Base-by-base conservation (phyloP, 257 asterid species). In the Solanum chmielewskii region DNA sequence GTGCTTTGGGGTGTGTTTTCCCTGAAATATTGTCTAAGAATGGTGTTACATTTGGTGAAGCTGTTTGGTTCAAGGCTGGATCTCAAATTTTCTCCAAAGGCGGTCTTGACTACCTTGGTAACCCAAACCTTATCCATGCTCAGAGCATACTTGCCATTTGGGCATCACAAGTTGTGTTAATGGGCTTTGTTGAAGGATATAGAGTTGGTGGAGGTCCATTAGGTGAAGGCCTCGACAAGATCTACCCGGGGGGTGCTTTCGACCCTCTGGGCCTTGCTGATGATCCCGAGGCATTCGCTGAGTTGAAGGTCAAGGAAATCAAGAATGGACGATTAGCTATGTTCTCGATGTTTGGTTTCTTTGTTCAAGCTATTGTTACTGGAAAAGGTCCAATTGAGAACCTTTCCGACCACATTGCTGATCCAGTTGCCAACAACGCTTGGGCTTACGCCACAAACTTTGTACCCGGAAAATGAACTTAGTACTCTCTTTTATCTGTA, bases 61-160 rank as follows among this genome's bases (percentile, higher is more conserved):
- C 98, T 4, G 96, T 96, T 5, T 95, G 98, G 98, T 96, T 96
- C 93, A 96, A 96, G 90, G 99, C 98, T 20, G 99, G 99, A 11
- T 71, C 99, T 2, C 99, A 96, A n/a, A 96, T 96, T 90, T 96
- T 96, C 92, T 92, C 98, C 0, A 98, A 95, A 86, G 99, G 99
- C 4, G 99, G 98, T 18, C 93, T 95, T 3, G 94, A 95, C 90
- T 96, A 96, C 62, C 86, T 96, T 73, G 99, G 98, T 52, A 96
- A 95, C 95, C 99, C 99, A 1, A 96, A 93, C 90, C 91, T 96
- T 27, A 52, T 95, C 87, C 99, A 96, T 3, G 99, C 99, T 8
- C 99, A 95, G 82, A 95, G 98, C 92, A 96, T 96, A 87, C 87
- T 96, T 6, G 98, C 99, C 0, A 94, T 96, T 14, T 96, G 98